Base-by-base conservation (phyloP, 768 basidiomycete species). In the Artomyces pyxidatus region DNA sequence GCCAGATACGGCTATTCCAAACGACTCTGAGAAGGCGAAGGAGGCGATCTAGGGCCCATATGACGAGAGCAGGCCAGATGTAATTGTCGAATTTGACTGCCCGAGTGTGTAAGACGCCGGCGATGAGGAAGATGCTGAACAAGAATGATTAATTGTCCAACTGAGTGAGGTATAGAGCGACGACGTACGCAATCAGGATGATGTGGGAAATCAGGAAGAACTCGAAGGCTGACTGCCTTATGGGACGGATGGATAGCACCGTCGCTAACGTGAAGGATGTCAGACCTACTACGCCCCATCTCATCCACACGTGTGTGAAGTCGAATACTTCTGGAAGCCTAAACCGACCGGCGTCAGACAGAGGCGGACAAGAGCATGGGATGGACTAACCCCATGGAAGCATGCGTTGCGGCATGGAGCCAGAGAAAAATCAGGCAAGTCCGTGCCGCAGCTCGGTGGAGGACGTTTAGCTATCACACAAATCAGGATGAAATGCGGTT, bases 41-140 rank as follows among this genome's bases (percentile, higher is more conserved):
- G 41, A 62, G 48, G 23, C 75, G 69, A 58, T 78, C 76, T 46
- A 74, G 58, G 11, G 60, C 70, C 75, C 74, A 78, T 47, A 78
- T 51, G 44, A 73, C 55, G 47, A 75, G 61, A 19, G 66, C 66
- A 14, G 74, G 72, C 73, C 73, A 75, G 43, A 77, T 64, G 53
- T 71, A 75, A 43, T 55, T 58, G n/a, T 61, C 68, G 51, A 60
- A 66, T 16, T 68, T 69, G 48, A 50, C 42, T 41, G 61, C 59
- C 41, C 62, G 59, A 17, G 66, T 61, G 48, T 72, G 73, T 48
- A 68, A 65, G 54, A 65, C 71, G 7, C 67, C 69, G 21, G 60
- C 58, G 22, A 73, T 55, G 26, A 74, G 58, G 55, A 72, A 71
- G 9, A 69, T 60, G n/a, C 72, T 74, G 40, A 14, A 42, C 23